Base-by-base conservation (phyloP, 2,329 filamentous ascomycete species). In the Alternaria viburni region DNA sequence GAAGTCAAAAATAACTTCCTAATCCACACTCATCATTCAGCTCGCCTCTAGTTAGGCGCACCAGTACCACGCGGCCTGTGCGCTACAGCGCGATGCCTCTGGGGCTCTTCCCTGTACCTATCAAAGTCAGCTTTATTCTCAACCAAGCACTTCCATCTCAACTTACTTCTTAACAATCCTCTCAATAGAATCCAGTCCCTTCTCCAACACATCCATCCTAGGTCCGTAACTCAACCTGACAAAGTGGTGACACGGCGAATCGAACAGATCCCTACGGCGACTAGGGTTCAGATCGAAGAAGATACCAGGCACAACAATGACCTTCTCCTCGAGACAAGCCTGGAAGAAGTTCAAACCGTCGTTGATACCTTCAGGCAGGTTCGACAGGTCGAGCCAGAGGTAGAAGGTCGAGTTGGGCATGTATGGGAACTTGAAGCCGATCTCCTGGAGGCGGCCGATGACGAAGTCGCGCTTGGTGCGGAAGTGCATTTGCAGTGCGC, bases 321-420 rank as follows among this genome's bases (percentile, higher is more conserved):
- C 93, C 86, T 96, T 96, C 85, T 97, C 93, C 75, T 92, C 89
- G 47, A 98, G 84, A 77, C 96, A 96, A 28, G 93, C 93, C 79
- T 96, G 89, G 88, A 98, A 97, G 87, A 98, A 98, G 84, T 97
- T 97, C 75, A 98, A 84, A 9, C 95, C 95, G 78, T 98, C 95
- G 63, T 91, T 90, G 79, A 98, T 97, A 65, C 89, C 87, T n/a
- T 87, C 86, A 0, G 95, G 92, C 3, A 96, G 84, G 51, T 86
- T 86, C 23, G 79, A 85, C 58, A 89, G 78, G 68, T 90, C 88
- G 21, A 91, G 83, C 90, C 90, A 97, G 72, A 97, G 88, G 84
- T 98, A 98, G 81, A 98, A 98, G 1, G 95, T 98, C 65, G 91
- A 92, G 81, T 97, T 92, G 1, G 95, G 95, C 62, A 93, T 88